Evolutionary conservation across 2,329 filamentous ascomycete species (phyloP).

Genomic region (Botrytis hyacinthi): DNA sequence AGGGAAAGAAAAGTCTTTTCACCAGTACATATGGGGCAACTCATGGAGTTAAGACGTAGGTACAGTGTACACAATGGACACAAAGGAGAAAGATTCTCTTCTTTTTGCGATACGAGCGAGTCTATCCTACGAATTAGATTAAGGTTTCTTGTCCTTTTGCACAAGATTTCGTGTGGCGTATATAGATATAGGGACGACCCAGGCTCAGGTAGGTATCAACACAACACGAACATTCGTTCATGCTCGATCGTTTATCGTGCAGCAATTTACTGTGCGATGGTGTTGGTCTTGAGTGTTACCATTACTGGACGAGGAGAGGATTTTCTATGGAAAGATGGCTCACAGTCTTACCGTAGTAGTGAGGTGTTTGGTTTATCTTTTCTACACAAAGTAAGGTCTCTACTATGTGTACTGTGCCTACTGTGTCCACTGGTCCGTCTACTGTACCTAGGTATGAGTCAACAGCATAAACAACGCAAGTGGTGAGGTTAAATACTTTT

Average conservation of each 20-base stretch:
- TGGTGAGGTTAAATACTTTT: too few relatives aligned
- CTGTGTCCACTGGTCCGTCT: not conserved
- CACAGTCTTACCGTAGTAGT: not conserved
- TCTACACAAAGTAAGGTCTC: not conserved
- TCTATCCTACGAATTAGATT: not conserved
- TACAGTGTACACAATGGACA: too few relatives aligned
- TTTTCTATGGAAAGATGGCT: not conserved
- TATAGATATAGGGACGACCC: not conserved
- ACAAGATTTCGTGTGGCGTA: not conserved
- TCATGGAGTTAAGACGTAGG: not conserved
- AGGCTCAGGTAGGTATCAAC: not conserved
- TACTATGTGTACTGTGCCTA: not conserved
- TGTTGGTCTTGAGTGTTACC: not conserved
- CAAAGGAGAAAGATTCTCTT: not conserved
- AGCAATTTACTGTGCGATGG: not conserved
- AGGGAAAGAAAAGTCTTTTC: not conserved
- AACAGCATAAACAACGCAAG: slow-evolving; percentile 1
- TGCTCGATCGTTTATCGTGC: not conserved
- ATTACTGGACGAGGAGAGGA: not conserved
- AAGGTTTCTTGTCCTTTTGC: not conserved
- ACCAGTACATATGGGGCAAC: not conserved
- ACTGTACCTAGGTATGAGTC: not conserved
- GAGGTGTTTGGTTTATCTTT: not conserved
- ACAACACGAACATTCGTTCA: not conserved
- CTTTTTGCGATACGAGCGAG: not conserved